These are phyloP conservation scores for Trametes polyzona DNA, from an alignment of 1,284 basidiomycete genomes.

Conservation along the genomic window DNA sequence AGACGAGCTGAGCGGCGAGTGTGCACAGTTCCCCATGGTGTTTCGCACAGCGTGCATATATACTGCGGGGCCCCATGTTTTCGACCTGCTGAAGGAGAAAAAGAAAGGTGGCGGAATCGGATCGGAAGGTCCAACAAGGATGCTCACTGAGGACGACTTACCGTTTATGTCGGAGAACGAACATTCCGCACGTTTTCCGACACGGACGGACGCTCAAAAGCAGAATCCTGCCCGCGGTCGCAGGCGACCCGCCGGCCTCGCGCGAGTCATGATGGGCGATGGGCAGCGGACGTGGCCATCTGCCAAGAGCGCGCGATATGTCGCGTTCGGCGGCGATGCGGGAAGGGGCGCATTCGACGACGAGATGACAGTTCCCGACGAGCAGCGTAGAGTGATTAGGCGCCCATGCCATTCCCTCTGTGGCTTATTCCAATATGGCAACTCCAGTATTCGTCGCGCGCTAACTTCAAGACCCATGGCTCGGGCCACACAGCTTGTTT, in stretches of 20 bases:
- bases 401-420: not conserved
- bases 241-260: not conserved
- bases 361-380: not conserved
- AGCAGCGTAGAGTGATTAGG: not conserved
- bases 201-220: not conserved
- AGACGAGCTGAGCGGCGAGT: not conserved
- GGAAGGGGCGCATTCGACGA: not conserved
- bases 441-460: not conserved
- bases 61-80: not conserved
- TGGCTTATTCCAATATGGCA: not conserved
- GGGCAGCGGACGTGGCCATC: not conserved
- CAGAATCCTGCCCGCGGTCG: not conserved
- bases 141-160: not conserved
- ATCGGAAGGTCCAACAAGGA: not conserved
- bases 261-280: not conserved
- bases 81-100: not conserved
- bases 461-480: not conserved
- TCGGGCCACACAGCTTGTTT: too few relatives aligned
- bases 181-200: slow-evolving; percentile 8
- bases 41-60: not conserved
- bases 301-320: too few relatives aligned
- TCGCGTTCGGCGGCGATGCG: not conserved
- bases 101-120: slow-evolving; percentile 4
- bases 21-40: not conserved
- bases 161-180: not conserved